phyloP scores from a whole-genome alignment of 257 asterid species.

The Scutellaria baicalensis region DNA sequence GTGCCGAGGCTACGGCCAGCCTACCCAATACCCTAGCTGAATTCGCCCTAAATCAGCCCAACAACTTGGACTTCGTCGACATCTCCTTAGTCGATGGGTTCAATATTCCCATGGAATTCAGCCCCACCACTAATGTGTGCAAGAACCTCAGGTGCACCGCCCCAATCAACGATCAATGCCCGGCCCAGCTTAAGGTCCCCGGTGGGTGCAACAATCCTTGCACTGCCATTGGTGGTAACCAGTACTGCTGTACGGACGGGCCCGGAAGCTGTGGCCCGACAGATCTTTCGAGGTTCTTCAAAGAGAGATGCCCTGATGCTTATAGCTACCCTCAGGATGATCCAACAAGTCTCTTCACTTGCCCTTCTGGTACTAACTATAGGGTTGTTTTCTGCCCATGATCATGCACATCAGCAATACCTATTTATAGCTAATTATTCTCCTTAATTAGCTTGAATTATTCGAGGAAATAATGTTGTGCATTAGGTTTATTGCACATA shows the following conservation, averaged over 20 bases:
- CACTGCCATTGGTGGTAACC: too few species aligned
- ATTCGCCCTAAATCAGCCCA: constrained; percentile 27
- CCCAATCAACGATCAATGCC: neutral
- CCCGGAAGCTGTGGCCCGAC: too few species aligned
- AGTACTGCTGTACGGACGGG: too few species aligned
- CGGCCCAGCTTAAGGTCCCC: too few species aligned
- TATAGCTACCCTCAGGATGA: neutral
- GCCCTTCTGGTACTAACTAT: neutral
- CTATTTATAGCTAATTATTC: too few species aligned
- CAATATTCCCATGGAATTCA: neutral
- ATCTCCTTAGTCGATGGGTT: neutral
- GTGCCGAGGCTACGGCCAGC: constrained; percentile 19
- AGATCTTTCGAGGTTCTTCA: too few species aligned
- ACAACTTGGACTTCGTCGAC: constrained; percentile 28
- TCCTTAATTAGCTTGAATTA: neutral
- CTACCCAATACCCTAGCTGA: constrained; percentile 49
- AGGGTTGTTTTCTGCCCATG: neutral
- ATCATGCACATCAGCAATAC: neutral
- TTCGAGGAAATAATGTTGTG: neutral
- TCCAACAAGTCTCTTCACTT: neutral
- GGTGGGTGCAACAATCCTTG: too few species aligned
- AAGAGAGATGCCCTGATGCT: neutral
- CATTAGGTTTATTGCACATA: neutral
- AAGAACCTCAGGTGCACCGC: neutral
- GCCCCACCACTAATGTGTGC: neutral